phyloP scores from a whole-genome alignment of 75 land plant genomes.

The Sequoia sempervirens region DNA sequence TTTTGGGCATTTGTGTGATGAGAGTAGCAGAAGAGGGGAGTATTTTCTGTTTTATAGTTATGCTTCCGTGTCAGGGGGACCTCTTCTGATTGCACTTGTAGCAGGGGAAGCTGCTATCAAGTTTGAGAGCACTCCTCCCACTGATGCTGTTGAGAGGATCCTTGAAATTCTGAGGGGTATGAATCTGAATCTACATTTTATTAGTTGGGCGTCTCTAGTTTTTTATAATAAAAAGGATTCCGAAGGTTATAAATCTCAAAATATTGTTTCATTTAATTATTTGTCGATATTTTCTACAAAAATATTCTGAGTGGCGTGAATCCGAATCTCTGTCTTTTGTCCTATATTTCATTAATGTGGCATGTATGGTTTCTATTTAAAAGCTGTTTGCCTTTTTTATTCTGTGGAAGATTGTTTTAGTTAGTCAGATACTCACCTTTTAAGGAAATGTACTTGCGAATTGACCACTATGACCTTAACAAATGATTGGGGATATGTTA shows the following conservation, averaged over 20 bases:
- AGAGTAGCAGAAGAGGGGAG: slow-evolving; percentile 65
- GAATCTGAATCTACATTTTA: not conserved
- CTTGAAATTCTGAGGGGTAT: slow-evolving; percentile 58
- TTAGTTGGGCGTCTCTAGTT: not conserved
- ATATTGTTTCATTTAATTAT: not conserved
- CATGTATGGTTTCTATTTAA: too few species aligned
- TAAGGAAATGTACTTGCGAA: not conserved
- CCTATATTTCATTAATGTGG: too few species aligned
- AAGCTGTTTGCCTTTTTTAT: not conserved
- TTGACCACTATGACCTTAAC: not conserved
- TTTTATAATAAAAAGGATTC: not conserved
- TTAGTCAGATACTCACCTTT: not conserved
- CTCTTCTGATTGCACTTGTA: slow-evolving; percentile 87
- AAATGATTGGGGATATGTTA: not conserved
- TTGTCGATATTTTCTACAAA: not conserved
- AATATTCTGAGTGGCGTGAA: too few species aligned
- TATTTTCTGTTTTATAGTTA: slow-evolving; percentile 96
- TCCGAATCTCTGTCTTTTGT: too few species aligned
- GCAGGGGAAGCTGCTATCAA: slow-evolving; percentile 91
- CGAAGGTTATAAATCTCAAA: not conserved
- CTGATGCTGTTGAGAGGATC: slow-evolving; percentile 61
- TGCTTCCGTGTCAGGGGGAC: slow-evolving; percentile 87
- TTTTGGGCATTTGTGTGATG: slow-evolving; percentile 81
- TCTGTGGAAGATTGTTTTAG: not conserved
- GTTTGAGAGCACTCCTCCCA: slow-evolving; percentile 68